phyloP scores from a whole-genome alignment of 2,329 filamentous ascomycete genomes.

The Trichoderma pleuroti region DNA sequence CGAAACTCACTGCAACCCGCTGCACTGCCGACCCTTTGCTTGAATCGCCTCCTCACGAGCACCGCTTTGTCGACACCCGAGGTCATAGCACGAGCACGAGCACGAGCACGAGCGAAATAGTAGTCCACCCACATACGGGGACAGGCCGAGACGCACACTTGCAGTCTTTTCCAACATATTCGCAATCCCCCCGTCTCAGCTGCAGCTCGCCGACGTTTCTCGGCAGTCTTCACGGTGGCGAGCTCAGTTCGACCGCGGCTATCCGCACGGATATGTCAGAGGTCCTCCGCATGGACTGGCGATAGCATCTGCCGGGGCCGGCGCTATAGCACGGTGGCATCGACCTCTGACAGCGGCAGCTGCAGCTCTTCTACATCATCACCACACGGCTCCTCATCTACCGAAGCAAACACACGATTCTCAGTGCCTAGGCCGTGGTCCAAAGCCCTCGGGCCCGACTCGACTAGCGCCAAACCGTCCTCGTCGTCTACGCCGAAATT shows the following conservation, averaged over 20 bases:
- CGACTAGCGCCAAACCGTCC: constrained; percentile 17
- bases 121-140: not conserved
- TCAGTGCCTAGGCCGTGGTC: constrained; percentile 25
- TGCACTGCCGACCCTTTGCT: not conserved
- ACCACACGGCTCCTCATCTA: constrained; percentile 22
- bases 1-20: not conserved
- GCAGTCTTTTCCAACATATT: not conserved
- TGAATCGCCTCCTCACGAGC: not conserved
- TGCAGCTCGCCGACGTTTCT: not conserved
- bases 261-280: constrained; percentile 41
- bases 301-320: constrained; percentile 38
- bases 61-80: not conserved
- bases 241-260: constrained; percentile 40
- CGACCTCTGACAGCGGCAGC: constrained; percentile 10
- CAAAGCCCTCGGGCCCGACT: constrained; percentile 21
- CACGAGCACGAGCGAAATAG: not conserved
- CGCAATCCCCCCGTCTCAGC: not conserved
- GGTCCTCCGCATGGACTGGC: constrained; percentile 37
- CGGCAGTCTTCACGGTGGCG: constrained; percentile 34
- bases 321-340: constrained; percentile 33
- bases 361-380: constrained; percentile 25
- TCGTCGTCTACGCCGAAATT: constrained; percentile 22
- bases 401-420: constrained; percentile 20
- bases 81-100: not conserved
- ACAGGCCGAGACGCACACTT: not conserved